A percentile compares a stretch with the other conserved stretches of the same genome.
phyloP scores from a whole-genome alignment of 306 rosid genomes.

The Lathyrus oleraceus region DNA sequence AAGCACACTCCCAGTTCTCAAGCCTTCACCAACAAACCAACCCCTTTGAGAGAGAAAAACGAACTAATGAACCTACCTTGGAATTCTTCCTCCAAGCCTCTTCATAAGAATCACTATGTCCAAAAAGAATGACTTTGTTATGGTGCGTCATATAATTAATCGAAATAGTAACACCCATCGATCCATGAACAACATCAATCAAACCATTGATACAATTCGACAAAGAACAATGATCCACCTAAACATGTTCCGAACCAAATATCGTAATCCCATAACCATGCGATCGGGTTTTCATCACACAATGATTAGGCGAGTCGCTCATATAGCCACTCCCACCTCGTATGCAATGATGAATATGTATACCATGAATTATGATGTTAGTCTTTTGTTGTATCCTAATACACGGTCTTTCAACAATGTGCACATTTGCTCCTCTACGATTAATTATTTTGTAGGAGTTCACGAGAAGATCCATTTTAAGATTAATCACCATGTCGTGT shows the following conservation, averaged over 20 bases:
- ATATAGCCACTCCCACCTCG: constrained; percentile 66
- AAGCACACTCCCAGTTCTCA: no score
- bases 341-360: constrained; percentile 73
- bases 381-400: constrained; percentile 61
- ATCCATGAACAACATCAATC: constrained; percentile 59
- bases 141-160: constrained; percentile 81
- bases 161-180: constrained; percentile 63
- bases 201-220: constrained; percentile 72
- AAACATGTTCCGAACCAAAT: constrained; percentile 60
- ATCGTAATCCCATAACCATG: constrained; percentile 79
- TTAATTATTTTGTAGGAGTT: constrained; percentile 84
- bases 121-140: constrained; percentile 84
- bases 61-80: constrained; percentile 27
- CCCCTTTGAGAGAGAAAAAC: neutral
- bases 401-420: constrained; percentile 81
- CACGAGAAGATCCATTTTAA: constrained; percentile 63
- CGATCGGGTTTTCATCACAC: constrained; percentile 55
- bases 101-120: constrained; percentile 70
- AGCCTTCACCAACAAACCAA: no score
- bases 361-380: constrained; percentile 72
- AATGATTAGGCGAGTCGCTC: constrained; percentile 61
- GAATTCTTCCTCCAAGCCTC: constrained; percentile 68
- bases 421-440: constrained; percentile 71
- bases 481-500: constrained; percentile 66
- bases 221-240: constrained; percentile 77